Base-by-base conservation (phyloP, 2,329 filamentous ascomycete species). In the Microdochium paspali region DNA sequence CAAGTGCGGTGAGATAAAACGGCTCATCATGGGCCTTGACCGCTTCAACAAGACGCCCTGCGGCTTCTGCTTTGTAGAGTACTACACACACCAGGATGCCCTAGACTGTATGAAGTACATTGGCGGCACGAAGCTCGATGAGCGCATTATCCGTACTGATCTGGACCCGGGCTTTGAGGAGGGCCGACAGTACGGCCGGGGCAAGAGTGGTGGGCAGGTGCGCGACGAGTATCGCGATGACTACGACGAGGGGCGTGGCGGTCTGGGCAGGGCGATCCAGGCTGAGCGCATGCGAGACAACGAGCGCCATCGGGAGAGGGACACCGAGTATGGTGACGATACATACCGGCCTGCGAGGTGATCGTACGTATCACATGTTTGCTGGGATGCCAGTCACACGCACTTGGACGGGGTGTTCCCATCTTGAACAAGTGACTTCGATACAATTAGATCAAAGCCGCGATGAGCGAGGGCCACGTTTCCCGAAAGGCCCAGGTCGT, bases 21-120 rank as follows among this genome's bases (percentile, higher is more conserved):
- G 93, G 24, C 80, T 98, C 44, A 82, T 98, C 54, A 98, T 98
- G 93, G 93, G 93, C 45, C 81, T 98, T 46, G 93, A 98, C 65
- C 85, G 93, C 49, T 95, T 93, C 74, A 87, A 86, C 68, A 98
- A 98, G 73, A 98, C 93, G 1, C 93, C 93, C 1, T 98, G 93
- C 68, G 93, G 93, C 35, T 98, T 98, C 76, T 98, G 93, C 75
- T 98, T 98, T 63, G 93, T 98, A 61, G 93, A 98, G 70, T 98
- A 98, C 72, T 97, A 96, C 73, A 96, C 85, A 25, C 93, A 97
- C 66, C 85, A 95, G 63, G 93, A 98, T 66, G 93, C 93, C 9
- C 77, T 98, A 45, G 93, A 98, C 66, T 97, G 91, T 69, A 84
- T 98, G 83, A 98, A 97, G 70, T 98, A 97, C 65, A 85, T 98